Evolutionary conservation across 2,329 filamentous ascomycete genomes (phyloP).

Genomic region (Claviceps maximensis): DNA sequence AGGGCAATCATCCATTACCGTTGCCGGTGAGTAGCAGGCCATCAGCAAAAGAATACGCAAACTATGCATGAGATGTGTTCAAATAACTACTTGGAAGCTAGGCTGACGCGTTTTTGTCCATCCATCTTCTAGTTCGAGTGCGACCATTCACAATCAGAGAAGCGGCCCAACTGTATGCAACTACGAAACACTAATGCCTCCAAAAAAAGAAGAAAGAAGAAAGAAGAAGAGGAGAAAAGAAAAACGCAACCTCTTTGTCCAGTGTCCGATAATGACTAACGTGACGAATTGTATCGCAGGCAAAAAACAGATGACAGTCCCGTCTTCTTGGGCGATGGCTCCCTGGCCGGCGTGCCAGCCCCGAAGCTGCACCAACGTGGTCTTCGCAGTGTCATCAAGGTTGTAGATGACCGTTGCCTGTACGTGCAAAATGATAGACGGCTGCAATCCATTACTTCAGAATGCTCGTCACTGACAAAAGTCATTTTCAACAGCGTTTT

Average conservation of each 20-base stretch:
- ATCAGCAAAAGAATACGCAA: not conserved
- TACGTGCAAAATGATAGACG: constrained; percentile 34
- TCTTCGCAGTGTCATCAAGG: constrained; percentile 83
- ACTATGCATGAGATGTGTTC: no score
- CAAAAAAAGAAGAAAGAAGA: no score
- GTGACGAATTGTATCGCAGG: constrained; percentile 18
- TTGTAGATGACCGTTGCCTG: constrained; percentile 92
- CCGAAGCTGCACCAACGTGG: constrained; percentile 80
- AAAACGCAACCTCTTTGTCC: not conserved
- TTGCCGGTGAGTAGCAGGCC: constrained; percentile 31
- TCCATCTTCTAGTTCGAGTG: constrained; percentile 41
- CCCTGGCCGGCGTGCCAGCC: constrained; percentile 71
- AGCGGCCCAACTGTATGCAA: constrained; percentile 68
- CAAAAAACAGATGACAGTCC: constrained; percentile 68
- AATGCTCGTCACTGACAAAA: not conserved
- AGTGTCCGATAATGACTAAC: constrained; percentile 6
- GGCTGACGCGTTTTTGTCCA: constrained; percentile 17
- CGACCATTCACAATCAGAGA: constrained; percentile 75
- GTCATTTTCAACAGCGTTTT: constrained; percentile 55
- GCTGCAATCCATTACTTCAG: not conserved
- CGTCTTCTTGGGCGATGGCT: constrained; percentile 92
- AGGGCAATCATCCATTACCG: constrained; percentile 41
- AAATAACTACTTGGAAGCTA: not conserved
- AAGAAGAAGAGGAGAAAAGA: no score
- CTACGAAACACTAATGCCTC: not conserved